A percentile compares a stretch with the other conserved stretches of the same genome.
Conservation (phyloP, 2,329 filamentous ascomycete species). For the Paraphaeosphaeria minitans region DNA sequence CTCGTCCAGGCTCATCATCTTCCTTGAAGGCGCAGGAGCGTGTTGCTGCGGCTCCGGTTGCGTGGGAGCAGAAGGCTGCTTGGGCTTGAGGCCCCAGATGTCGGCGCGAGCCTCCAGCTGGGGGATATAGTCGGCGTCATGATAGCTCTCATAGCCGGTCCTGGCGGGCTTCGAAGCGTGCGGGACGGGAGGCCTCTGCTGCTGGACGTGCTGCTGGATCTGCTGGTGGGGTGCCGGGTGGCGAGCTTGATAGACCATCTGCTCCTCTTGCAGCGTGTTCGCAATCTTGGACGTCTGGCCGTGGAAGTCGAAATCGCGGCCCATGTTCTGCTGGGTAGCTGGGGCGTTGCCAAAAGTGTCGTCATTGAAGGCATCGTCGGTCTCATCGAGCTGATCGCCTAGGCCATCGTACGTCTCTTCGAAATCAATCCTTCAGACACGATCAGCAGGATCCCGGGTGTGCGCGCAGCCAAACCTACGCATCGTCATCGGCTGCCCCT, state of each 20-base stretch:
- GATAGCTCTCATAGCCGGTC: slow-evolving; percentile 91
- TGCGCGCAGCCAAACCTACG: slow-evolving; percentile 50
- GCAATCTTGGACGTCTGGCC: slow-evolving; percentile 88
- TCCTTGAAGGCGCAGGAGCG: slow-evolving; percentile 58
- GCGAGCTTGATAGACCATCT: slow-evolving; percentile 79
- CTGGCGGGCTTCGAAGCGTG: slow-evolving; percentile 65
- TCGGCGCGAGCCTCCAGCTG: slow-evolving; percentile 92
- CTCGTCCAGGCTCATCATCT: slow-evolving; percentile 95
- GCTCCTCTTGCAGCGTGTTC: slow-evolving; percentile 86
- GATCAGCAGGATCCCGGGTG: slow-evolving; percentile 31
- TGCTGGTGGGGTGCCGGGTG: slow-evolving; percentile 61
- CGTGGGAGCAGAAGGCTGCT: slow-evolving; percentile 51
- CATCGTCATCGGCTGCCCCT: slow-evolving; percentile 62
- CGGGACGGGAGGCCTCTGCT: slow-evolving; percentile 53
- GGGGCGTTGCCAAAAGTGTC: slow-evolving; percentile 76
- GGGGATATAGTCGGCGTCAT: slow-evolving; percentile 80
- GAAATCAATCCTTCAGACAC: slow-evolving; percentile 73
- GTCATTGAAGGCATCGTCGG: slow-evolving; percentile 93
- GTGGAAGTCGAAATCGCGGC: slow-evolving; percentile 97
- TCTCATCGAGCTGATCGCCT: slow-evolving; percentile 87
- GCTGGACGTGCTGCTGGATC: slow-evolving; percentile 34
- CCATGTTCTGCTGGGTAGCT: slow-evolving; percentile 62
- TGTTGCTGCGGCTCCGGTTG: slow-evolving; percentile 32
- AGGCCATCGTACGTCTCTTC: slow-evolving; percentile 97
- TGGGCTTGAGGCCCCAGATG: slow-evolving; percentile 82